These are phyloP conservation scores for Oryza coarctata DNA, from an alignment of 176 grass and related monocot genomes.

Conservation along the genomic window DNA sequence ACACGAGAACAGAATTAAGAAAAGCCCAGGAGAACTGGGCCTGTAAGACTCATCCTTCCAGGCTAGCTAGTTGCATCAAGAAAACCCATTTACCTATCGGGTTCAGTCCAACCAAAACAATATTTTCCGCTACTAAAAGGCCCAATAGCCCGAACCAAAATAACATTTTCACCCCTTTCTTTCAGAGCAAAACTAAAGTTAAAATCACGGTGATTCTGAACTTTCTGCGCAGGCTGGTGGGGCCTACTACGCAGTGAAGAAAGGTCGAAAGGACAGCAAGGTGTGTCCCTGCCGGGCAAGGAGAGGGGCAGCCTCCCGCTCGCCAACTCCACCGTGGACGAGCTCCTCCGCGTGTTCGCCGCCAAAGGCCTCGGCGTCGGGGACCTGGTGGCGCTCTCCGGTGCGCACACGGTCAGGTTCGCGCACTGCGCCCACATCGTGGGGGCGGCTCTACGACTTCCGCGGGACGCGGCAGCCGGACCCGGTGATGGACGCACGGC, in stretches of 20 bases:
- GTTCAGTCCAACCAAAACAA: not conserved
- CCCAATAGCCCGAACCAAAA: not conserved
- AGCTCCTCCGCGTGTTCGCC: conserved; percentile 83
- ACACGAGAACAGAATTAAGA: not conserved
- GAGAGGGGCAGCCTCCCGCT: conserved; percentile 63
- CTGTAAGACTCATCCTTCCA: not conserved
- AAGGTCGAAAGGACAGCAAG: conserved; percentile 90
- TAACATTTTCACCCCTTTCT: not conserved
- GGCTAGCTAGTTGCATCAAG: not conserved
- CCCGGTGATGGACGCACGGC: conserved; percentile 69
- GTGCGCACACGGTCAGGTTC: conserved; percentile 80
- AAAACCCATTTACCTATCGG: not conserved
- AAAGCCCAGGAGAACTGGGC: not conserved
- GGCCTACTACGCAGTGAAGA: conserved; percentile 68
- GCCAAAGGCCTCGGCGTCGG: conserved; percentile 47
- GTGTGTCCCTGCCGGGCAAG: conserved; percentile 68
- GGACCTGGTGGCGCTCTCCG: conserved; percentile 61
- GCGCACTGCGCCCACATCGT: conserved; percentile 74
- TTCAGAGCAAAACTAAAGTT: not conserved
- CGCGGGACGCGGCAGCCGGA: conserved; percentile 47
- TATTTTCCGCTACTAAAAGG: not conserved
- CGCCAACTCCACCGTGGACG: conserved; percentile 74
- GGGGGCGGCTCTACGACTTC: conserved; percentile 64
- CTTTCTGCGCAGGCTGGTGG: conserved; percentile 65
- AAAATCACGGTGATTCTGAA: not conserved